phyloP scores from a whole-genome alignment of 1,284 basidiomycete species.

The Cryptococcus hybrid region DNA sequence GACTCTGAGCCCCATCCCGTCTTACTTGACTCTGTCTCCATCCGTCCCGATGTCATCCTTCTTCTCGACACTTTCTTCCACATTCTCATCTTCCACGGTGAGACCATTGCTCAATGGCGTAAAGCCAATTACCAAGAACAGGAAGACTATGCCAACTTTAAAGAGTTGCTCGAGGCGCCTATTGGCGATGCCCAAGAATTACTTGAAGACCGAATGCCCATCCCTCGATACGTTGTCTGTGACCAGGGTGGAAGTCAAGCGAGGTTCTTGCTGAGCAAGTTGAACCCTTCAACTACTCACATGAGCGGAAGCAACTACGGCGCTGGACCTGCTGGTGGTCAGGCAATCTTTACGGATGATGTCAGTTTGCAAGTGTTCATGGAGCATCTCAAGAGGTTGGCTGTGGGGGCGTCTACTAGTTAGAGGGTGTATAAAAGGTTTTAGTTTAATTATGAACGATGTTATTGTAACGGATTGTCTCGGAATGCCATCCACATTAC shows the following conservation, averaged over 20 bases:
- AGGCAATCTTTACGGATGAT: conserved; percentile 98
- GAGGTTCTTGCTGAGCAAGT: conserved; percentile 91
- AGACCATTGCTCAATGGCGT: conserved; percentile 95
- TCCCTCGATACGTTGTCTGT: conserved; percentile 96
- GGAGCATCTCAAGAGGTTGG: conserved; percentile 85
- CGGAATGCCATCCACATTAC: no score
- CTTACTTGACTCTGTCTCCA: conserved; percentile 94
- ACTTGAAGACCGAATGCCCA: conserved; percentile 91
- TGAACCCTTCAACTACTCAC: conserved; percentile 98
- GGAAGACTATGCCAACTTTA: conserved; percentile 98
- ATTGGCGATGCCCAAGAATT: conserved; percentile 75
- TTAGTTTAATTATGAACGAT: not conserved
- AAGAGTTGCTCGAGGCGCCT: conserved; percentile 86
- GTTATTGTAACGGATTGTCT: no score
- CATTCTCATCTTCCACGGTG: conserved; percentile 99
- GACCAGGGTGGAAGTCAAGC: conserved; percentile 98
- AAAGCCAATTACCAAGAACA: conserved; percentile 99
- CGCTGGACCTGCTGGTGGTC: conserved; percentile 66
- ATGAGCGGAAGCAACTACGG: conserved; percentile 82
- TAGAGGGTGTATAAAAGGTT: conserved; percentile 15
- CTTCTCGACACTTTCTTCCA: conserved; percentile 99
- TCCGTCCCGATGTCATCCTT: conserved; percentile 94
- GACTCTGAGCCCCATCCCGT: conserved; percentile 89
- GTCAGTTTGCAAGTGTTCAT: conserved; percentile 96
- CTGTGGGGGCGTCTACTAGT: conserved; percentile 47